Conservation (phyloP, 2,329 filamentous ascomycete genomes). For the Trichoderma sp. region DNA sequence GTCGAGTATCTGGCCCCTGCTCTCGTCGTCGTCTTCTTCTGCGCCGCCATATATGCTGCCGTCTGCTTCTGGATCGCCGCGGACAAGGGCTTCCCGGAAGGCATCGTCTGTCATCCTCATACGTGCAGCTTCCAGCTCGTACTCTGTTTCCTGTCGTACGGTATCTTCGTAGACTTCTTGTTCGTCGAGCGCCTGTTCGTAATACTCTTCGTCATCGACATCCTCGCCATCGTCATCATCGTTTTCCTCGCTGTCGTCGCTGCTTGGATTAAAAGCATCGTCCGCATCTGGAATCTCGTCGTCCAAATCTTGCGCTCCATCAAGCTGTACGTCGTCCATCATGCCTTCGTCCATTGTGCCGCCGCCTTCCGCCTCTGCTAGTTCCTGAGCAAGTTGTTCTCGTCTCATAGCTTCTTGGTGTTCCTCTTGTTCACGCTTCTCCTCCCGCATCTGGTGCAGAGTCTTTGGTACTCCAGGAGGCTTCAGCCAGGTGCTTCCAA, state of each 20-base stretch:
- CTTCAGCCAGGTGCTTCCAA: conserved; percentile 87
- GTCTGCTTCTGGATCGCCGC: conserved; percentile 53
- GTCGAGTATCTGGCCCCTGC: conserved; percentile 62
- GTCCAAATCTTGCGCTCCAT: conserved; percentile 65
- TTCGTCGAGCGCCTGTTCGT: conserved; percentile 48
- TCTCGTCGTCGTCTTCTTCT: conserved; percentile 60
- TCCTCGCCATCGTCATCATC: conserved; percentile 48
- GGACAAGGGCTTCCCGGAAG: conserved; percentile 61
- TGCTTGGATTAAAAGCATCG: conserved; percentile 56
- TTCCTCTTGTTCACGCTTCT: conserved; percentile 85
- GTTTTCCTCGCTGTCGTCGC: conserved; percentile 47
- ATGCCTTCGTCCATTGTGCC: conserved; percentile 46
- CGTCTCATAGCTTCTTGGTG: conserved; percentile 74
- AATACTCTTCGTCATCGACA: conserved; percentile 47
- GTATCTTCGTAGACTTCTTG: conserved; percentile 47
- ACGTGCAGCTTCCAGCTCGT: conserved; percentile 53
- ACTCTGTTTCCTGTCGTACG: conserved; percentile 50
- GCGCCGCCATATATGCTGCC: conserved; percentile 58
- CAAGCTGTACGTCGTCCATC: conserved; percentile 61
- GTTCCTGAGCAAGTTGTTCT: conserved; percentile 72
- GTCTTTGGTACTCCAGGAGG: conserved; percentile 89
- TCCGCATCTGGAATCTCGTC: conserved; percentile 74
- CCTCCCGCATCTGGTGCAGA: conserved; percentile 85
- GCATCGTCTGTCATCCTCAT: conserved; percentile 64
- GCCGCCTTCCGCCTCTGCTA: conserved; percentile 66